Percentiles rank a stretch among this genome's conserved stretches.
These are phyloP conservation scores for Phytophthora capsici DNA, from an alignment of 352 stramenopile genomes.

Conservation along the genomic window DNA sequence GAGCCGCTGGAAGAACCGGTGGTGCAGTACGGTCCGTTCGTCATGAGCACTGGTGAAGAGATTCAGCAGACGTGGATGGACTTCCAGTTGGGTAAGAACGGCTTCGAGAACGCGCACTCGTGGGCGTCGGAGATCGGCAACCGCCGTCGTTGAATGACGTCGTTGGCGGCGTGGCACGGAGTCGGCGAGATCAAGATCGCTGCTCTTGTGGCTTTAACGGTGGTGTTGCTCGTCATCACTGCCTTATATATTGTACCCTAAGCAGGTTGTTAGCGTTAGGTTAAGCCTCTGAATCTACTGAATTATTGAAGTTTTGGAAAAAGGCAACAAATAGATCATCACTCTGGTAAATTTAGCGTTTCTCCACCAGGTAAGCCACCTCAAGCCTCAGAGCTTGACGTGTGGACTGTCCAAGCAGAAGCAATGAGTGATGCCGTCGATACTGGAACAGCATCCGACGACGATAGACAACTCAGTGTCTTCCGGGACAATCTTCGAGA, in stretches of 20 bases:
- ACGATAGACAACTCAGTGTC: slow-evolving; percentile 29
- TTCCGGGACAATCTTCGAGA: slow-evolving; percentile 79
- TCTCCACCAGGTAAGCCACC: neutral
- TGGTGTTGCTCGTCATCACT: neutral
- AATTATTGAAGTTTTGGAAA: too few relatives aligned
- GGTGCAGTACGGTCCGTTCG: slow-evolving; percentile 78
- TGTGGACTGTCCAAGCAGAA: neutral
- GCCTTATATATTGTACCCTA: slow-evolving; percentile 1
- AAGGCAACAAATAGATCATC: slow-evolving; percentile 28
- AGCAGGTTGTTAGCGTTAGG: neutral
- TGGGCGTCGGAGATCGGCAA: slow-evolving; percentile 66
- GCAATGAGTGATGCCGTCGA: slow-evolving; percentile 20
- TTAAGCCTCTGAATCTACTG: neutral
- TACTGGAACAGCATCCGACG: slow-evolving; percentile 12
- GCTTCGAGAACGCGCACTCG: slow-evolving; percentile 64
- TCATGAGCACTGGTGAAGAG: slow-evolving; percentile 69
- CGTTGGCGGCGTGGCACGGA: neutral
- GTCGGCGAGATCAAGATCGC: neutral
- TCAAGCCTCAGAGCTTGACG: neutral
- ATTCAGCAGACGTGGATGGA: slow-evolving; percentile 61
- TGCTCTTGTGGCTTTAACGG: neutral
- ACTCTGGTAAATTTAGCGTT: slow-evolving; percentile 30
- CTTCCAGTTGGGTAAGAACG: slow-evolving; percentile 59
- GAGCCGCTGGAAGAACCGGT: slow-evolving; percentile 64
- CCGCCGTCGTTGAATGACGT: slow-evolving; percentile 20